Evolutionary conservation across 805 yeast genomes (phyloP).

Genomic region (Helenozyma rhizophorensis): DNA sequence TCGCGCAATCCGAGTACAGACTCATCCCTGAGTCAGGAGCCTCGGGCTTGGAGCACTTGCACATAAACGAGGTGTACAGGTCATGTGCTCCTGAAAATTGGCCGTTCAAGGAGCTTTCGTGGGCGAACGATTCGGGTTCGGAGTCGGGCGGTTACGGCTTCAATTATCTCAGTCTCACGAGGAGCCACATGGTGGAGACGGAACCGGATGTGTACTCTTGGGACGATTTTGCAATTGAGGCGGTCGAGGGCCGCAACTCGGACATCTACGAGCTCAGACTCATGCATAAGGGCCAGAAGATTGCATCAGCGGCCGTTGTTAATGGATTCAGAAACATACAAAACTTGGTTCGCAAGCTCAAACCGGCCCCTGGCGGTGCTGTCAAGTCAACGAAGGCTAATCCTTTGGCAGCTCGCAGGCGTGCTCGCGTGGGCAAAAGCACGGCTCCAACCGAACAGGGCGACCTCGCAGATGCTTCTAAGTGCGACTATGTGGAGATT

Average conservation of each 20-base stretch:
- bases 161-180: slow-evolving; percentile 51
- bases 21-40: slow-evolving; percentile 16
- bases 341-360: slow-evolving; percentile 80
- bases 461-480: slow-evolving; percentile 53
- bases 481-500: slow-evolving; percentile 81
- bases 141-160: slow-evolving; percentile 87
- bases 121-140: slow-evolving; percentile 76
- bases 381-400: slow-evolving; percentile 17
- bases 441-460: slow-evolving; percentile 6
- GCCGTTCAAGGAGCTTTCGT: slow-evolving; percentile 56
- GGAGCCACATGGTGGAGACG: slow-evolving; percentile 18
- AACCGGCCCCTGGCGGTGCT: slow-evolving; percentile 29
- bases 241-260: slow-evolving; percentile 63
- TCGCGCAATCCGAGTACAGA: slow-evolving; percentile 48
- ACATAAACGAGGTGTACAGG: slow-evolving; percentile 19
- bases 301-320: slow-evolving; percentile 58
- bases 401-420: slow-evolving; percentile 42
- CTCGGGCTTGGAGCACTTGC: neutral
- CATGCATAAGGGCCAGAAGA: slow-evolving; percentile 30
- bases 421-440: slow-evolving; percentile 30
- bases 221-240: slow-evolving; percentile 26
- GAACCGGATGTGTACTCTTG: slow-evolving; percentile 13
- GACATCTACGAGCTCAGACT: slow-evolving; percentile 73
- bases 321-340: slow-evolving; percentile 95
- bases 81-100: slow-evolving; percentile 52